Conservation (phyloP, 345 rosid species). For the Conringia planisiliqua region DNA sequence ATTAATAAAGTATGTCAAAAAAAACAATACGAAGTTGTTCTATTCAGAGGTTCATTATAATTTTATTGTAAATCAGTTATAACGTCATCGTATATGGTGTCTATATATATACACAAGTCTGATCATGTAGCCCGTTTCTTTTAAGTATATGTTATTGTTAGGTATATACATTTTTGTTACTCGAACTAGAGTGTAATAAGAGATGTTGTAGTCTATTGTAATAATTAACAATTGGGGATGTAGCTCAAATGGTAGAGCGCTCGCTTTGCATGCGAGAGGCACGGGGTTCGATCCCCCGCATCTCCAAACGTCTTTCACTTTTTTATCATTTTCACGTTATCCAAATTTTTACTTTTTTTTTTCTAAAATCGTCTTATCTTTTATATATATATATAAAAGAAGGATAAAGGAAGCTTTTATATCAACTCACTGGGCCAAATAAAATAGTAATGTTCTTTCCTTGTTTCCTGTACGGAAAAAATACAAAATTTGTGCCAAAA, state of each 20-base stretch:
- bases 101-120: not conserved
- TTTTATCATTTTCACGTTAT: not conserved
- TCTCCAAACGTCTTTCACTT: not conserved
- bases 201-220: fast-evolving
- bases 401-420: no score
- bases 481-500: not conserved
- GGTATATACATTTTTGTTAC: no score
- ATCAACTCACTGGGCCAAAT: no score
- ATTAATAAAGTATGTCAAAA: not conserved
- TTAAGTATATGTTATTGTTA: not conserved
- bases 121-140: not conserved
- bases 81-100: not conserved
- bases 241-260: constrained; percentile 12
- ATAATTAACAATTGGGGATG: not conserved
- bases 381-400: no score
- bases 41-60: not conserved
- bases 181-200: no score
- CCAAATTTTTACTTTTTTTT: no score
- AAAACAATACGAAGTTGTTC: no score
- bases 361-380: no score
- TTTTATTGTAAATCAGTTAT: not conserved
- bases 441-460: no score
- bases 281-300: constrained; percentile 11
- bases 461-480: no score
- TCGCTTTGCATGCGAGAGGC: constrained; percentile 15